These are phyloP conservation scores for Babesia gibsoni DNA, from an alignment of 169 alveolate genomes.

Conservation along the genomic window DNA sequence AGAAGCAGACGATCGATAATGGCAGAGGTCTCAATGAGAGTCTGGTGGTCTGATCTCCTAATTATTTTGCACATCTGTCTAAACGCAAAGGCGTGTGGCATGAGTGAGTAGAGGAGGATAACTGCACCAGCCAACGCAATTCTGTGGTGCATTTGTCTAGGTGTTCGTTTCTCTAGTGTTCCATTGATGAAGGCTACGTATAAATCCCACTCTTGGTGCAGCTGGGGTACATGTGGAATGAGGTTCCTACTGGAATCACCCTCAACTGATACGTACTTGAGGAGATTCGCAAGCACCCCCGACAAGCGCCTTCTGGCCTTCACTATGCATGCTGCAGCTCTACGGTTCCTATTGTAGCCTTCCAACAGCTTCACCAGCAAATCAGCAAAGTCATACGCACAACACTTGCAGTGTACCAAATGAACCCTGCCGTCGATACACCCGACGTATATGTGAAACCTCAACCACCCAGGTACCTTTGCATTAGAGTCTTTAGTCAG, in stretches of 20 bases:
- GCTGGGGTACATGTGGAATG: background rate
- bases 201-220: background rate
- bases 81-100: slow-evolving; percentile 18
- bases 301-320: background rate
- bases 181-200: background rate
- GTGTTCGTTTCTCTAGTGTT: background rate
- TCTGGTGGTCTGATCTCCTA: background rate
- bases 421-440: background rate
- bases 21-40: background rate
- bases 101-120: slow-evolving; percentile 10
- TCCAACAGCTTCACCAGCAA: slow-evolving; percentile 1
- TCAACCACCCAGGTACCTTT: background rate
- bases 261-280: background rate
- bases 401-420: slow-evolving; percentile 16
- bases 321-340: background rate
- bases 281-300: background rate
- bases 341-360: background rate
- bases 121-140: background rate
- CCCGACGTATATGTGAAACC: slow-evolving; percentile 23
- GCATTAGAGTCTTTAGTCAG: background rate
- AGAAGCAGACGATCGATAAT: slow-evolving; percentile 4
- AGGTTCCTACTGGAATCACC: too few species aligned
- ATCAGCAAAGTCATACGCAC: slow-evolving; percentile 13
- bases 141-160: background rate
- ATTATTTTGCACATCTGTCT: background rate